Conservation (phyloP, 1,284 basidiomycete species). For the Tetrapyrgos nigripes region DNA sequence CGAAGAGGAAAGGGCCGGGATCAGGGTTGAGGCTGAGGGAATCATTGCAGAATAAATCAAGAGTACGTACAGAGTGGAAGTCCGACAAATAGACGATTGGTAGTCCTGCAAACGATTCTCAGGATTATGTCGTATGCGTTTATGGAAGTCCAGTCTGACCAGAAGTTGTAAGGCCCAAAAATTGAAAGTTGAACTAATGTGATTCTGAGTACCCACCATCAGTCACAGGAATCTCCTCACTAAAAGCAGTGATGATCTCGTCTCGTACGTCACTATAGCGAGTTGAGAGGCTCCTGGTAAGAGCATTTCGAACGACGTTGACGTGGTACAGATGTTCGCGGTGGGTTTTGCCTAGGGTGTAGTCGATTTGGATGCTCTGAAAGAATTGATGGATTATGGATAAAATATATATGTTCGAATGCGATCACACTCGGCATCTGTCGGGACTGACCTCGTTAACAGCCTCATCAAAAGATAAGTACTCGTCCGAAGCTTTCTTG, state of each 20-base stretch:
- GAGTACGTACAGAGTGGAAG: conserved; percentile 30
- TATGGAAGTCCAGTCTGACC: conserved; percentile 27
- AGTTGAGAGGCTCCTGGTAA: conserved; percentile 43
- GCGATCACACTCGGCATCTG: not conserved
- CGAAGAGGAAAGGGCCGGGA: not conserved
- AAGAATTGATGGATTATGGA: not conserved
- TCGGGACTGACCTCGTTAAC: conserved; percentile 35
- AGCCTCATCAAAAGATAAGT: conserved; percentile 42
- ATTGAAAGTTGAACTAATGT: not conserved
- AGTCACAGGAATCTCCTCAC: conserved; percentile 32
- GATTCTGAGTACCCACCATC: conserved; percentile 25
- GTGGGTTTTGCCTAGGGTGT: conserved; percentile 32
- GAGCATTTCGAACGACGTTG: conserved; percentile 38
- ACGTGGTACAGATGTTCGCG: conserved; percentile 28
- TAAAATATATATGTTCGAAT: not conserved
- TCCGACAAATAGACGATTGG: conserved; percentile 39
- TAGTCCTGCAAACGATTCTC: conserved; percentile 29
- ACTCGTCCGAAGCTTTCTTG: conserved; percentile 42
- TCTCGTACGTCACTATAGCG: conserved; percentile 44
- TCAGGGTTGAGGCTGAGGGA: not conserved
- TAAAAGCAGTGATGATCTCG: conserved; percentile 42
- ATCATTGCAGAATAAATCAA: not conserved
- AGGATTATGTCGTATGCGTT: conserved; percentile 22
- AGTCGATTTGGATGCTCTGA: conserved; percentile 27
- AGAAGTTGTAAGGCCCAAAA: not conserved